Base-by-base conservation (phyloP, 768 basidiomycete genomes). In the Tephrocybe rancida region DNA sequence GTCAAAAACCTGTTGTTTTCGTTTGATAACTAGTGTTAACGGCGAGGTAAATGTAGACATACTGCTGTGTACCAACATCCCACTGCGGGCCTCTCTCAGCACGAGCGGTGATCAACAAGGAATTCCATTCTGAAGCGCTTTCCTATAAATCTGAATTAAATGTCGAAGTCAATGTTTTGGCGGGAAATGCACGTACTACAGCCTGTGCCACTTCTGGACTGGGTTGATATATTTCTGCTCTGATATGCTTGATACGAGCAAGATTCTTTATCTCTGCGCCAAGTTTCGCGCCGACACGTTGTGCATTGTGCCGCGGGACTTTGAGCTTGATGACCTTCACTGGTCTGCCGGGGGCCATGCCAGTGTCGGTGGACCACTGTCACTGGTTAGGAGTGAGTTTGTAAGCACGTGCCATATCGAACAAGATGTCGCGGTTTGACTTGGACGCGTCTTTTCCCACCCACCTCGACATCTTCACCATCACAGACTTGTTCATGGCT, bases 21-120 rank as follows among this genome's bases (percentile, higher is more conserved):
- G 8, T 19, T 38, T 39, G 21, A 29, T 26, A 25, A 53, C 19
- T 22, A 8, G 22, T 29, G 22, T 21, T 13, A 16, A 39, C 10
- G 3, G 10, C 44, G 14, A 38, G 52, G 21, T 25, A 14, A 21
- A 9, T 25, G 54, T 44, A 43, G n/a, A 78, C 88, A 60, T 60
- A 92, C 91, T 88, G 86, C 66, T 93, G 90, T 13, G 91, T 91
- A 16, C 88, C 88, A 34, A 92, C 76, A 66, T 93, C 91, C 90
- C 90, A 93, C 62, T 92, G 90, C 3, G 91, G 91, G 0, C 91
- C 91, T 55, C 91, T 77, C 54, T 88, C 84, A 7, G 90, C 91
- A 32, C 91, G 81, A 3, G 91, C 91, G 24, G 85, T 87, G 55
- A 84, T 80, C 42, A 93, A 75, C 48, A 91, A 61, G 0, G 90